Percentiles rank a stretch among this genome's conserved stretches.
Conservation (phyloP, 441 rosid species). For the Populus hybrid region DNA sequence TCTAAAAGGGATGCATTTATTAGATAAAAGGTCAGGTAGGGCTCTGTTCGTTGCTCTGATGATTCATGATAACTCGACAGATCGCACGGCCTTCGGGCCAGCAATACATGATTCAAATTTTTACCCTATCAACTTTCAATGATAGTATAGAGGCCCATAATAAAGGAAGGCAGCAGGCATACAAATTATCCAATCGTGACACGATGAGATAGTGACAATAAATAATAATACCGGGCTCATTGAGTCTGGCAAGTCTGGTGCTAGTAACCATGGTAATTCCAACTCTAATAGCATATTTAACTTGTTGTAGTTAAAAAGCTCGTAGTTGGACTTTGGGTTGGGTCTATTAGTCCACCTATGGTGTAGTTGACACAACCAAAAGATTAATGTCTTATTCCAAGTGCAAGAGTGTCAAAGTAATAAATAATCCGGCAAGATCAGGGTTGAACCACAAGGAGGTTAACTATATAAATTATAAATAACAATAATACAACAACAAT, state of each 20-base stretch:
- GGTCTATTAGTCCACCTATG: not conserved
- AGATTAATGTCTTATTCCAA: too few relatives aligned
- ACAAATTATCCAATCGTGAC: constrained; percentile 17
- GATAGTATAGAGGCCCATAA: constrained; percentile 18
- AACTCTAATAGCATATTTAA: constrained; percentile 27
- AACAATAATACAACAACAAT: too few relatives aligned
- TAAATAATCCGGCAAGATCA: too few relatives aligned
- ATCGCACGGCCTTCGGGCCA: not conserved
- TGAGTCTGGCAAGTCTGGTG: constrained; percentile 18
- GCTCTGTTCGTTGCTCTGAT: too few relatives aligned
- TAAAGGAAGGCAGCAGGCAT: constrained; percentile 7
- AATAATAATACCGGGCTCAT: constrained; percentile 13
- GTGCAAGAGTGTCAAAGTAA: too few relatives aligned
- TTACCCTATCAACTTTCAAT: constrained; percentile 17
- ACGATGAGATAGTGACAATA: constrained; percentile 25
- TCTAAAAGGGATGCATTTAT: too few relatives aligned
- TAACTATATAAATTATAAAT: too few relatives aligned
- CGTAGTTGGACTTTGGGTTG: not conserved
- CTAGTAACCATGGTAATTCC: constrained; percentile 21
- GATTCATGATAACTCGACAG: too few relatives aligned
- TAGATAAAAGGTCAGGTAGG: too few relatives aligned
- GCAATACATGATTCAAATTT: constrained; percentile 23
- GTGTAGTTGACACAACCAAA: not conserved
- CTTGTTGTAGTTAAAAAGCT: constrained; percentile 23
- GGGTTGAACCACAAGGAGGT: too few relatives aligned